A percentile compares a stretch with the other conserved stretches of the same genome.
Evolutionary conservation across 192 early-diverging fungal genomes (phyloP).

Genomic region (Coemansia sp.): DNA sequence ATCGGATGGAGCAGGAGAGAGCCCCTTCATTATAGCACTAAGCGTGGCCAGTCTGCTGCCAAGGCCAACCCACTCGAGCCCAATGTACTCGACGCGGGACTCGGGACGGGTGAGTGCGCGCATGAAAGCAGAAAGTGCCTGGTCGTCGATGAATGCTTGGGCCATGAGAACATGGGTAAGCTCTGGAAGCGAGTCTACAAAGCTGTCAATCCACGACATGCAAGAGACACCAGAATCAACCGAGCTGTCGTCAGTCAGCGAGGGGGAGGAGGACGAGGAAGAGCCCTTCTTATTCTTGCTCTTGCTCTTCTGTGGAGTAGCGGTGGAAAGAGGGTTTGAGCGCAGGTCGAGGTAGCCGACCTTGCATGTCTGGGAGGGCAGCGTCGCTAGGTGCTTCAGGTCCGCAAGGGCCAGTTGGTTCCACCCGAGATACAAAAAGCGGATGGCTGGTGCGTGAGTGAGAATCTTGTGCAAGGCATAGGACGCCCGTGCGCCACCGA

Average conservation of each 20-base stretch:
- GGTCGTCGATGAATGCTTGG: slow-evolving; percentile 32
- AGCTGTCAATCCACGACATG: slow-evolving; percentile 18
- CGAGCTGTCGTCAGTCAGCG: too few relatives aligned
- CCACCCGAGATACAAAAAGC: slow-evolving; percentile 48
- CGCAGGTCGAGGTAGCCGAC: slow-evolving; percentile 39
- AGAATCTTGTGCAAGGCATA: slow-evolving; percentile 36
- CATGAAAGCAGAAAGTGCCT: slow-evolving; percentile 20
- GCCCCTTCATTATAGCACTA: slow-evolving; percentile 23
- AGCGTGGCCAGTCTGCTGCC: slow-evolving; percentile 39
- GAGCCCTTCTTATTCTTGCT: slow-evolving; percentile 12
- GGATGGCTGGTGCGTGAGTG: slow-evolving; percentile 17
- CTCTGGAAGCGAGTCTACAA: slow-evolving; percentile 26
- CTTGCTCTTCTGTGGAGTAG: slow-evolving; percentile 2
- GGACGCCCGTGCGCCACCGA: slow-evolving; percentile 34
- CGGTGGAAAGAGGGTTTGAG: slow-evolving; percentile 35
- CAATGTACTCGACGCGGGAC: slow-evolving; percentile 40
- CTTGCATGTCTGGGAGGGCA: slow-evolving; percentile 1
- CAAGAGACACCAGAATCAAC: too few relatives aligned
- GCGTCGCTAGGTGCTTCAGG: slow-evolving; percentile 10
- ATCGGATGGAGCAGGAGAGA: slow-evolving; percentile 2
- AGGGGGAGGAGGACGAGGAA: too few relatives aligned
- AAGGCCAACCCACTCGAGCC: slow-evolving; percentile 48
- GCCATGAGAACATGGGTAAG: slow-evolving; percentile 43
- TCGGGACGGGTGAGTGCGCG: slow-evolving; percentile 17
- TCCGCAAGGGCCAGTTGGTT: slow-evolving; percentile 41